These are phyloP conservation scores for Alternaria panax DNA, from an alignment of 2,329 filamentous ascomycete genomes.

Conservation along the genomic window DNA sequence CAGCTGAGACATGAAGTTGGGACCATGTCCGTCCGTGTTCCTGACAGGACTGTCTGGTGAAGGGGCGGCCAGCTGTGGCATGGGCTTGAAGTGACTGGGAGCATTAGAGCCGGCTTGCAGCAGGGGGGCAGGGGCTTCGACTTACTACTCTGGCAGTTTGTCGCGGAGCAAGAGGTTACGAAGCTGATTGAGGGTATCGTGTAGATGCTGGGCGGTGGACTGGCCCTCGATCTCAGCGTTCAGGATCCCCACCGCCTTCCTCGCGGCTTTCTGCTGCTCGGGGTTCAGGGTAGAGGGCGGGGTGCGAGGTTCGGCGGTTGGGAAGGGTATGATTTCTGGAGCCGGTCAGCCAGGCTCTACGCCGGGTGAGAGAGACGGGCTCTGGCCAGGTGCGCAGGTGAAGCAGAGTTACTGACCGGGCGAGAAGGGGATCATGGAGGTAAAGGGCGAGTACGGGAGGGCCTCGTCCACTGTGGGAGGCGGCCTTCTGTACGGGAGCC, in stretches of 20 bases:
- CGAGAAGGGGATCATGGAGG: slow-evolving; percentile 79
- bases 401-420: slow-evolving; percentile 63
- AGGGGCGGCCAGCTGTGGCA: slow-evolving; percentile 41
- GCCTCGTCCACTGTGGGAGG: slow-evolving; percentile 72
- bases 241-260: slow-evolving; percentile 68
- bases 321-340: slow-evolving; percentile 57
- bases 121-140: slow-evolving; percentile 24
- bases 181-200: slow-evolving; percentile 76
- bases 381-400: slow-evolving; percentile 19
- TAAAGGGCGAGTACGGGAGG: slow-evolving; percentile 82
- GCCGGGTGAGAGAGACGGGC: slow-evolving; percentile 21
- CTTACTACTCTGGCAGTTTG: slow-evolving; percentile 73
- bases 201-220: slow-evolving; percentile 69
- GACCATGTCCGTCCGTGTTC: slow-evolving; percentile 28
- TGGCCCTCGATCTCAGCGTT: slow-evolving; percentile 72
- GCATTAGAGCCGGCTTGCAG: slow-evolving; percentile 18
- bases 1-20: slow-evolving; percentile 41
- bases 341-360: slow-evolving; percentile 29
- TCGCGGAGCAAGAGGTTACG: slow-evolving; percentile 75
- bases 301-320: slow-evolving; percentile 51
- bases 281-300: slow-evolving; percentile 46
- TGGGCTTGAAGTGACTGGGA: slow-evolving; percentile 43
- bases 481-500: slow-evolving; percentile 46
- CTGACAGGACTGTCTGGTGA: slow-evolving; percentile 38
- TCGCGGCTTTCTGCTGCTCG: slow-evolving; percentile 59